Base-by-base conservation (phyloP, 345 rosid genomes). In the Arabis hirsuta region DNA sequence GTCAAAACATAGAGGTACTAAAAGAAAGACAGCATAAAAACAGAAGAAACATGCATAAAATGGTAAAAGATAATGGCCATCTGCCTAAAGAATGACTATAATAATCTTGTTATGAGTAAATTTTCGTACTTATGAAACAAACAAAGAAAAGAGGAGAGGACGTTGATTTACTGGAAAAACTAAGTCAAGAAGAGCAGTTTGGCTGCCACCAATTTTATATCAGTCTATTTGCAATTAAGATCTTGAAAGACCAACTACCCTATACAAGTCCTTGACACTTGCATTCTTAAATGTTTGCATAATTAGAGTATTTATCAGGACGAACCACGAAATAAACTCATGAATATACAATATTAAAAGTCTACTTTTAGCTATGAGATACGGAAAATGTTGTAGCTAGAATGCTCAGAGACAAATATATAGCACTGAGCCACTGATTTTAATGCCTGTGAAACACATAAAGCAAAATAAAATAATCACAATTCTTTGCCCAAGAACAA, bases 111-210 rank as follows among this genome's bases (percentile, higher is more conserved):
- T 26, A 22, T 58, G 56, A 6, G 51, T 48, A 47, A 36, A 69
- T n/a, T 50, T 48, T 39, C 42, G 34, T 16, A 2, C 53, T 66
- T n/a, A 67, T 42, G 53, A 55, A 44, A 56, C 36, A 68, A 56
- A 44, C 54, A 47, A 47, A 50, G 24, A 43, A 29, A 72, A 31
- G 45, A 59, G 50, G 27, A 24, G 45, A 16, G 41, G 46, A 59
- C 7, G 43, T 47, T 47, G 42, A 38, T 46, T 71, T 85, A 92
- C 97, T 78, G 96, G 97, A 79, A 90, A 90, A 70, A 90, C 87
- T 82, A 92, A 80, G 77, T 87, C 98, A 64, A 92, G 93, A 68
- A 90, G 89, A 80, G 91, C 92, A 44, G 90, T 90, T 74, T 87
- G 94, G 74, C 82, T 87, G 87, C 94, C 79, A 43, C 92, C 90